Conservation (phyloP, 1,284 basidiomycete species). For the Cutaneotrichosporon dermatis region DNA sequence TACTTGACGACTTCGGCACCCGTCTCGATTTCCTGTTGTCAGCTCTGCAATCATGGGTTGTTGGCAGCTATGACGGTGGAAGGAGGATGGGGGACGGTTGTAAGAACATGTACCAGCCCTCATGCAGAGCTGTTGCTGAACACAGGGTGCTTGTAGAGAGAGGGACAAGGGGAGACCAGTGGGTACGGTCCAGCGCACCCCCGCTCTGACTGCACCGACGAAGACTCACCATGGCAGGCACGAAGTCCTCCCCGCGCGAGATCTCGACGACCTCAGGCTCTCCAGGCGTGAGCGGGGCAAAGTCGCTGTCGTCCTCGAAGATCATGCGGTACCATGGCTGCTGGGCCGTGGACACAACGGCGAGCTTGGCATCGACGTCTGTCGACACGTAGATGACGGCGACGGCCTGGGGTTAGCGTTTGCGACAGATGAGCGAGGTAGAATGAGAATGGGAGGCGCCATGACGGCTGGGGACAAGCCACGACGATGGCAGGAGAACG, state of each 20-base stretch:
- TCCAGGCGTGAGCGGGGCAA: conserved; percentile 38
- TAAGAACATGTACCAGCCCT: neutral
- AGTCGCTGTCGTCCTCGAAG: conserved; percentile 49
- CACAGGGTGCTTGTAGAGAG: neutral
- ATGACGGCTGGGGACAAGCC: no score
- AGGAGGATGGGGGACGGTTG: neutral
- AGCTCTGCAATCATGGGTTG: neutral
- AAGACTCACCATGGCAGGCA: conserved; percentile 43
- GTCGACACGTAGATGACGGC: conserved; percentile 47
- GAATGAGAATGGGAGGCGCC: no score
- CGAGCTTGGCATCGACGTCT: conserved; percentile 35
- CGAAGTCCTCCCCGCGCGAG: conserved; percentile 47
- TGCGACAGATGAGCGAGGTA: neutral
- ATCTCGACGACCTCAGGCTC: conserved; percentile 42
- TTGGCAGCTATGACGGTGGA: no score
- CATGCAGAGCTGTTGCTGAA: no score
- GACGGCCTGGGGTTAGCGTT: conserved; percentile 22
- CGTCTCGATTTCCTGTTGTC: conserved; percentile 39
- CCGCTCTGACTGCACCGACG: neutral
- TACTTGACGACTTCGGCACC: conserved; percentile 41
- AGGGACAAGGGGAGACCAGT: neutral
- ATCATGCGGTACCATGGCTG: conserved; percentile 48
- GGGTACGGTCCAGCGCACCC: no score
- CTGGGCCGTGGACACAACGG: conserved; percentile 28
- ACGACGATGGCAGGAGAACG: no score